Evolutionary conservation across 1,284 basidiomycete genomes (phyloP).

Genomic region (Leccinum laetum): DNA sequence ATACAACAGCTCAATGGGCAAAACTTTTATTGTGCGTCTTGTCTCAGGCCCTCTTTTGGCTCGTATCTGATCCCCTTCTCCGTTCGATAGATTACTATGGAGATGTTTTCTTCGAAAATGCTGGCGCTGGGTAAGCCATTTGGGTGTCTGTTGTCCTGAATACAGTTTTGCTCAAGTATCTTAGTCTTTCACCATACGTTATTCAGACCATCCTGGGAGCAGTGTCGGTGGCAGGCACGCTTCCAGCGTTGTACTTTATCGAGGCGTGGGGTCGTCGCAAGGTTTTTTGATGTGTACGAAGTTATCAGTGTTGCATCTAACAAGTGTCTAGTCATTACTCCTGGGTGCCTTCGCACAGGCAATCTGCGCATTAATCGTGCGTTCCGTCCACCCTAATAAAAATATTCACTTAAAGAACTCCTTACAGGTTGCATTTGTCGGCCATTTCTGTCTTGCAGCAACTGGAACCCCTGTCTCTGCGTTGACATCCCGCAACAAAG

Average conservation of each 20-base stretch:
- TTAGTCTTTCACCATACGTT: constrained; percentile 64
- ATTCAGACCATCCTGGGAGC: constrained; percentile 74
- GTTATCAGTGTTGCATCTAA: background rate
- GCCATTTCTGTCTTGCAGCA: constrained; percentile 60
- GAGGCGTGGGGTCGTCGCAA: constrained; percentile 65
- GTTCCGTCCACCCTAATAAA: constrained; percentile 16
- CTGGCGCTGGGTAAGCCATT: constrained; percentile 55
- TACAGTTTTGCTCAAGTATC: background rate
- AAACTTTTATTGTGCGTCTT: constrained; percentile 68
- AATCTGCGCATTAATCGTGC: constrained; percentile 59
- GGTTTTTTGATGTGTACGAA: constrained; percentile 33
- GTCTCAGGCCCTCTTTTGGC: background rate
- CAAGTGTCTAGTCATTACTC: constrained; percentile 51
- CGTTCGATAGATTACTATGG: constrained; percentile 66
- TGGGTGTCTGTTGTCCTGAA: background rate
- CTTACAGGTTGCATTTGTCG: constrained; percentile 63
- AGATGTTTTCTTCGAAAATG: constrained; percentile 80
- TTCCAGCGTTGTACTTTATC: constrained; percentile 66
- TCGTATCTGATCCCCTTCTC: background rate
- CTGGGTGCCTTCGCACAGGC: constrained; percentile 67
- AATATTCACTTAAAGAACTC: constrained; percentile 1
- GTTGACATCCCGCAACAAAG: constrained; percentile 44
- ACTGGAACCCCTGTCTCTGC: constrained; percentile 40
- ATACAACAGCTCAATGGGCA: constrained; percentile 80
- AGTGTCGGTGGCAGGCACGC: constrained; percentile 64